Evolutionary conservation across 1,284 basidiomycete species (phyloP).

Genomic region (Bondarzewia mesenterica): DNA sequence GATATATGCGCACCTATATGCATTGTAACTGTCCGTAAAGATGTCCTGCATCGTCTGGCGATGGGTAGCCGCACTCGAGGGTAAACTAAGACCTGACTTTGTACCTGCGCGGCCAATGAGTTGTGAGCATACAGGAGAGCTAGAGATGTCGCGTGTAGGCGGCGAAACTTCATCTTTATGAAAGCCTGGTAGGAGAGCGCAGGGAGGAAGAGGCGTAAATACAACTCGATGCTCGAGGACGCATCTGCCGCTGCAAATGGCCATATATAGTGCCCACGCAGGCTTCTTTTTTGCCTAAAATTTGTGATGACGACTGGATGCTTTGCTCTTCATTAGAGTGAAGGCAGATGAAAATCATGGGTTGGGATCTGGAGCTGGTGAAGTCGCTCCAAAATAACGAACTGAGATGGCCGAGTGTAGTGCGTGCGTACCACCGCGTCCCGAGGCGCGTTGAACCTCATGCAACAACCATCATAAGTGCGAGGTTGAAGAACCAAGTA

Average conservation of each 20-base stretch:
- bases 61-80: conserved; percentile 29
- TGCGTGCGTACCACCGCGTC: background rate
- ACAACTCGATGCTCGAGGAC: too few species aligned
- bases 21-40: conserved; percentile 46
- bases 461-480: background rate
- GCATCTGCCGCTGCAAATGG: too few species aligned
- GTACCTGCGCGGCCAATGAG: conserved; percentile 28
- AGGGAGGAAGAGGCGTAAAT: background rate
- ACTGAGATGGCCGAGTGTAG: too few species aligned
- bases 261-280: too few species aligned
- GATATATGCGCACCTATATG: conserved; percentile 41
- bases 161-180: background rate
- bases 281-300: too few species aligned
- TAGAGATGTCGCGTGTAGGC: conserved; percentile 7
- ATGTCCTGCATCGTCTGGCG: conserved; percentile 41
- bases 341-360: background rate
- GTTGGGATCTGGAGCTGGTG: background rate
- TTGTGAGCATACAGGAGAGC: conserved; percentile 13
- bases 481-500: too few species aligned
- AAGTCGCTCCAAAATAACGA: background rate
- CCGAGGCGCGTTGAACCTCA: background rate
- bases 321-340: background rate
- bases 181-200: background rate
- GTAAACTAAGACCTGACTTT: conserved; percentile 36
- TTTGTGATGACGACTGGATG: background rate